A percentile compares a stretch with the other conserved stretches of the same genome.
These are phyloP conservation scores for Acanthamoeba divionensis DNA, from an alignment of 208 protist genomes.

Conservation along the genomic window DNA sequence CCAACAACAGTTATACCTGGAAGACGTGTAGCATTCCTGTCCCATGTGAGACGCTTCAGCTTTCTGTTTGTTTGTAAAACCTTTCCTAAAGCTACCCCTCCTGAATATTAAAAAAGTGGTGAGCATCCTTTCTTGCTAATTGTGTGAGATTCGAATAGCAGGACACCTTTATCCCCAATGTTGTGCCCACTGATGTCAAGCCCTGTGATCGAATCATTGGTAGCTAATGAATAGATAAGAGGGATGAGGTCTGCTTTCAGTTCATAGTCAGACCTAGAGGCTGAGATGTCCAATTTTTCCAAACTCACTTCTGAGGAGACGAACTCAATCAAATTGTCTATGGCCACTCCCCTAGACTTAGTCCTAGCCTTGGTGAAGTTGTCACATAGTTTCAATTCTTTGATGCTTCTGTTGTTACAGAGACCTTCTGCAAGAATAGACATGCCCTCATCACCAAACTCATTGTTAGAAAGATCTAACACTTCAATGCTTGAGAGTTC, in stretches of 20 bases:
- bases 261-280: neutral
- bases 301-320: neutral
- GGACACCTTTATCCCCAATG: slow-evolving; percentile 54
- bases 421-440: slow-evolving; percentile 62
- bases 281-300: neutral
- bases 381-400: slow-evolving; percentile 48
- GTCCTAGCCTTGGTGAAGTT: slow-evolving; percentile 48
- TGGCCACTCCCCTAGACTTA: neutral
- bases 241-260: slow-evolving; percentile 61
- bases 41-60: slow-evolving; percentile 63
- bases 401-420: slow-evolving; percentile 48
- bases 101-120: neutral
- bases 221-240: slow-evolving; percentile 66
- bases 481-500: slow-evolving; percentile 57
- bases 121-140: neutral
- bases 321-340: slow-evolving; percentile 34
- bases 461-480: slow-evolving; percentile 68
- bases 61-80: slow-evolving; percentile 70
- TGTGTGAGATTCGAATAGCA: neutral
- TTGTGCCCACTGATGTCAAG: slow-evolving; percentile 66
- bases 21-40: slow-evolving; percentile 49
- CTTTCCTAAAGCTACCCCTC: slow-evolving; percentile 66
- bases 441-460: slow-evolving; percentile 72
- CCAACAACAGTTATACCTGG: neutral
- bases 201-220: slow-evolving; percentile 60